A percentile compares a stretch with the other conserved stretches of the same genome.
Conservation (phyloP, 257 asterid species). For the Solanum chiquidenum region DNA sequence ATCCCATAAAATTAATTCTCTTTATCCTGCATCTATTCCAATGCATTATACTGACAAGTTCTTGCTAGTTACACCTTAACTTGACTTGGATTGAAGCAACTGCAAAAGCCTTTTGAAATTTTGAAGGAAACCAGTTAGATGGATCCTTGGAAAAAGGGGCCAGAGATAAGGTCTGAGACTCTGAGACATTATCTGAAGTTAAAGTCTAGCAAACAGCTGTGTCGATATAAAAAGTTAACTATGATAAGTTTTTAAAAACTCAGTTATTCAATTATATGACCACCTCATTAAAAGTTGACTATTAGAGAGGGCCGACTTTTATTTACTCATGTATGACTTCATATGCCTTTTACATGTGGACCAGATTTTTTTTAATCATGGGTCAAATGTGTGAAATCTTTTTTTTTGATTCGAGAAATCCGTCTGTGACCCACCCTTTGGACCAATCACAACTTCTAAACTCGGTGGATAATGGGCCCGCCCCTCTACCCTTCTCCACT, state of each 20-base stretch:
- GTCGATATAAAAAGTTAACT: not conserved
- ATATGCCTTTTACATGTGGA: not conserved
- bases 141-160: not conserved
- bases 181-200: not conserved
- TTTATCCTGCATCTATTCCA: not conserved
- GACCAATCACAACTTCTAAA: too few species aligned
- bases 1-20: not conserved
- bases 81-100: not conserved
- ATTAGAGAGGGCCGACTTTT: not conserved
- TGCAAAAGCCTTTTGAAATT: not conserved
- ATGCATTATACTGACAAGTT: not conserved
- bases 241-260: not conserved
- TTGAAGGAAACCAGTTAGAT: not conserved
- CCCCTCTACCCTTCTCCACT: too few species aligned
- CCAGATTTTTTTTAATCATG: not conserved
- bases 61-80: not conserved
- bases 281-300: not conserved
- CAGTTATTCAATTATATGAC: not conserved
- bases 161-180: not conserved
- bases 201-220: not conserved
- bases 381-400: not conserved
- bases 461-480: too few species aligned
- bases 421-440: too few species aligned
- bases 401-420: not conserved
- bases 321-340: not conserved